Percentiles rank a stretch among this genome's conserved stretches.
These are phyloP conservation scores for Kluyveromyces sp. DNA, from an alignment of 1,139 yeast species.

Conservation along the genomic window DNA sequence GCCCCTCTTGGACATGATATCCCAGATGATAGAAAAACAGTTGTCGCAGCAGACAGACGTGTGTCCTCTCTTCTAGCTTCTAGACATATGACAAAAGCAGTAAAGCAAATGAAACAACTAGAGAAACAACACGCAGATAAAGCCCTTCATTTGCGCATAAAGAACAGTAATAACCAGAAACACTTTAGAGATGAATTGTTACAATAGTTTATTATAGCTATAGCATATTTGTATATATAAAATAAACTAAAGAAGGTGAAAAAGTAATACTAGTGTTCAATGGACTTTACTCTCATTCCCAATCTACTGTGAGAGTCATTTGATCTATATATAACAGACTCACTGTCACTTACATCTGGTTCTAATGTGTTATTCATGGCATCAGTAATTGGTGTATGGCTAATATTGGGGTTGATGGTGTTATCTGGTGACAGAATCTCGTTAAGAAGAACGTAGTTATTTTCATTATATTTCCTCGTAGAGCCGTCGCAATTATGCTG, in stretches of 20 bases:
- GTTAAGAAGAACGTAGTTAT: constrained; percentile 6
- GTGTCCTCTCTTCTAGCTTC: constrained; percentile 35
- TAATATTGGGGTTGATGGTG: neutral
- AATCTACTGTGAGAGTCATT: neutral
- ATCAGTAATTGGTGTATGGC: constrained; percentile 7
- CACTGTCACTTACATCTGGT: constrained; percentile 9
- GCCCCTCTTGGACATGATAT: constrained; percentile 24
- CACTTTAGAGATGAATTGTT: constrained; percentile 61
- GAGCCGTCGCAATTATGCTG: constrained; percentile 7
- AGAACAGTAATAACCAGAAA: constrained; percentile 52
- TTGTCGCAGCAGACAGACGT: constrained; percentile 55
- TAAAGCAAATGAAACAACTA: constrained; percentile 38
- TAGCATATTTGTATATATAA: neutral
- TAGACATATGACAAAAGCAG: constrained; percentile 37
- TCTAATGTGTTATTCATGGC: constrained; percentile 8
- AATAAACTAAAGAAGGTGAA: neutral
- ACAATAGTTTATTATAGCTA: constrained; percentile 14
- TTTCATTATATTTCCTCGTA: constrained; percentile 2
- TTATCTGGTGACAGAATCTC: constrained; percentile 7
- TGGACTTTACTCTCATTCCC: neutral
- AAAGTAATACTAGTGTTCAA: neutral
- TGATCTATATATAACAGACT: constrained; percentile 14
- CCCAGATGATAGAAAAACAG: constrained; percentile 34
- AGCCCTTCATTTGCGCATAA: constrained; percentile 39
- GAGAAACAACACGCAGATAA: constrained; percentile 43